Base-by-base conservation (phyloP, 331 rosid species). In the Quercus tomentella region DNA sequence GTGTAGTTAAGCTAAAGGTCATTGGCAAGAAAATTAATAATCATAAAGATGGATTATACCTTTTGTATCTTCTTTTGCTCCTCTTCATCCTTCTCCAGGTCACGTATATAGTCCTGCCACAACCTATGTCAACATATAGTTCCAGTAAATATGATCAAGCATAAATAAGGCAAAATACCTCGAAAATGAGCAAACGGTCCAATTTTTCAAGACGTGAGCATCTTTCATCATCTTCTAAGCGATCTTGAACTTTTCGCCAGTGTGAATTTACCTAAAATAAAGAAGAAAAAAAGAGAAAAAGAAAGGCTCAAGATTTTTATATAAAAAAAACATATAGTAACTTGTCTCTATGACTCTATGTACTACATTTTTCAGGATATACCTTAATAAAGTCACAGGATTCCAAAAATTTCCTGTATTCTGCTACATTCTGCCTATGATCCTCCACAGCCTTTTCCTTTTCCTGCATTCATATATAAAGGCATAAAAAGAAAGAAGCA, bases 191-290 rank as follows among this genome's bases (percentile, higher is more conserved):
- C 88, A 96, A 82, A 78, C 99, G 97, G 68, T 90, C 99, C 76
- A 96, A 81, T 84, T 96, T 96, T 85, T 93, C 99, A 83, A 96
- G 98, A 66, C 93, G 86, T 70, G 84, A 81, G 86, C 90, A 90
- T 90, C 98, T 91, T 66, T 96, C 99, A 76, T 96, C 99, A 78
- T 92, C 99, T 85, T 96, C 99, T 80, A 96, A 86, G 67, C 99
- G 97, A 81, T 92, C 98, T 90, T 96, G 99, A 82, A 96, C 90
- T 87, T 96, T 96, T 60, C 99, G 88, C 98, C 98, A 96, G 62
- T 83, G 98, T 80, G 89, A 92, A 78, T 89, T 84, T 78, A 87
- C 99, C 99, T 96, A 82, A 78, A 79, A 61, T 22, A 79, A 79
- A 74, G 58, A 41, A 65, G 70, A 79, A 35, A 23, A 68, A 25